Conservation (phyloP, 768 basidiomycete genomes). For the Plicaturopsis crispa region DNA sequence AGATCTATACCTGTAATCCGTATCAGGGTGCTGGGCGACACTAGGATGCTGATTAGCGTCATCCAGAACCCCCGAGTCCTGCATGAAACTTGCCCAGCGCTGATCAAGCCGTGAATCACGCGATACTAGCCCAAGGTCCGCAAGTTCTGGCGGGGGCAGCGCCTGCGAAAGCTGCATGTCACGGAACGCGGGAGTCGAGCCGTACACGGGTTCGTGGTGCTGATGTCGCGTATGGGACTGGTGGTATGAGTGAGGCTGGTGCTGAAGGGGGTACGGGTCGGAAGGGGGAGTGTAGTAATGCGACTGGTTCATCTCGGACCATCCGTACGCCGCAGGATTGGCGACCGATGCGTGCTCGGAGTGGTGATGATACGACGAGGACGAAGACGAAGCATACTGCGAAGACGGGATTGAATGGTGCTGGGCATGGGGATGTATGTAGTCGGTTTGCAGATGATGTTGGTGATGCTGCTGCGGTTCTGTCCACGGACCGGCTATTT, state of each 20-base stretch:
- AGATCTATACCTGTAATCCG: too few relatives aligned
- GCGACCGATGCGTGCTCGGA: neutral
- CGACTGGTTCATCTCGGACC: neutral
- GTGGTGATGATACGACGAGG: neutral
- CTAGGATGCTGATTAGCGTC: conserved; percentile 2
- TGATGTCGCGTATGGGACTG: conserved; percentile 8
- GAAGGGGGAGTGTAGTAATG: neutral
- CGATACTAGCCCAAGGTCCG: conserved; percentile 53
- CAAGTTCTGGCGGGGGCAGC: conserved; percentile 32
- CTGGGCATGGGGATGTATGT: neutral
- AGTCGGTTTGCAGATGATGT: conserved; percentile 1
- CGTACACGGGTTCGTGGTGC: conserved; percentile 3
- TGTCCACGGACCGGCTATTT: conserved; percentile 1
- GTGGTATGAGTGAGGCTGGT: conserved; percentile 11
- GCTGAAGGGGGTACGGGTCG: conserved; percentile 3
- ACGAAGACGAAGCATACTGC: neutral
- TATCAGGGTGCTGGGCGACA: neutral
- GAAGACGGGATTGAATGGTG: neutral
- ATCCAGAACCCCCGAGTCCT: conserved; percentile 42
- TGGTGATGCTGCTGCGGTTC: conserved; percentile 1
- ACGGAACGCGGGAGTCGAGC: conserved; percentile 9
- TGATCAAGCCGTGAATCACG: conserved; percentile 47
- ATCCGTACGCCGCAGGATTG: neutral
- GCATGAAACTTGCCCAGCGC: conserved; percentile 57
- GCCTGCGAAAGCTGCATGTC: conserved; percentile 10